Evolutionary conservation across 352 stramenopile species (phyloP), one percentile per base, ranked within the genome.

Genomic region (Globisporangium spinosum): DNA sequence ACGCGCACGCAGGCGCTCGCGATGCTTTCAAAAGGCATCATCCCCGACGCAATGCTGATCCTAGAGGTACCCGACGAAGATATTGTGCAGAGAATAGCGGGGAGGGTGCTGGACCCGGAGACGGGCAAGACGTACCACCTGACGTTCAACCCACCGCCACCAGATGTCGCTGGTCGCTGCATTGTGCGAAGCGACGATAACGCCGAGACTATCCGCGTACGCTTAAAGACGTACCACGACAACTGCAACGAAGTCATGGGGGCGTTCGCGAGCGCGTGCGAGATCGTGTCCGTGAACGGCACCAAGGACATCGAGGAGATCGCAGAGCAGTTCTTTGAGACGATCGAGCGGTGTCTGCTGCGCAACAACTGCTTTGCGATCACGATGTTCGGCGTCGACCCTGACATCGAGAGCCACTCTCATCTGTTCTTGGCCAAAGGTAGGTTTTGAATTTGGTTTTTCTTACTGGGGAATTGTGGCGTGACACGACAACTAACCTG

Each of bases 21-120:
- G 2, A 82, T 93, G 62, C 58, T 88, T 0, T 65, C 70, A 9
- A 83, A 80, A 34, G 88, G 73, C 13, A 89, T 97, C 27, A 68
- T 94, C 34, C 91, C 98, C 0, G 94, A 98, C 71, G 80, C 93
- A 29, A 94, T 99, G 40, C 83, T 99, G 12, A 89, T 98, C 64
- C 80, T 99, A 0, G 93, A 98, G 64, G 93, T 99, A 53, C 94
- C 96, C 0, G 92, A 97, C 25, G 89, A 98, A 23, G 91, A 95
- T 45, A 98, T 99, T 61, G 83, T 99, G 1, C 77, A 96, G 62
- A 83, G 97, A 43, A 98, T 99, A 67, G 89, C 91, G 35, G 96
- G 98, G 15, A 89, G 95, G 23, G 77, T 94, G 54, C 80, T 97
- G 20, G 95, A 98, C 70, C 90, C 95, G 0, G 83, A 87, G 17